Evolutionary conservation across 306 rosid species (phyloP).

Genomic region (Prunus dulcis): DNA sequence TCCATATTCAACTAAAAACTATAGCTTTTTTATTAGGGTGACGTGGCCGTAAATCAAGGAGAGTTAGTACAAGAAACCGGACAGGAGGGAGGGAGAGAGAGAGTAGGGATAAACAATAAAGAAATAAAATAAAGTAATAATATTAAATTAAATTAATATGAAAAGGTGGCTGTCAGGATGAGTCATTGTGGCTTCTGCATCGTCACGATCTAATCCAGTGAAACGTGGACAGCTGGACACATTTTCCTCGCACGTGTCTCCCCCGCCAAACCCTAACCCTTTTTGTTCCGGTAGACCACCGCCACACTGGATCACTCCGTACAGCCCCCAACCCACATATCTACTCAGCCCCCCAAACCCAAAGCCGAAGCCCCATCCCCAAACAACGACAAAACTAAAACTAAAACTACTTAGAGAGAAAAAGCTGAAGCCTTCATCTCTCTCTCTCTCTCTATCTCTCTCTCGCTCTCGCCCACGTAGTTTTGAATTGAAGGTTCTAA

Average conservation of each 20-base stretch:
- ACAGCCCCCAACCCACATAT: conserved; percentile 11
- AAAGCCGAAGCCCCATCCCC: background rate
- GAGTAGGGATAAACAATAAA: background rate
- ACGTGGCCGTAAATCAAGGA: background rate
- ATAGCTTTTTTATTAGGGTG: background rate
- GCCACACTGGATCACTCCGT: conserved; percentile 34
- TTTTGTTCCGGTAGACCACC: conserved; percentile 25
- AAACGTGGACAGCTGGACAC: conserved; percentile 54
- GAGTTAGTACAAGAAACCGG: background rate
- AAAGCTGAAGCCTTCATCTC: background rate
- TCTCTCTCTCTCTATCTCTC: too few species aligned
- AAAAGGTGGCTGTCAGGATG: conserved; percentile 52
- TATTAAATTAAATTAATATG: conserved; percentile 20
- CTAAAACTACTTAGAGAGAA: too few species aligned
- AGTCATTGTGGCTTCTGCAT: conserved; percentile 47
- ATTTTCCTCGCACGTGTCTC: conserved; percentile 51
- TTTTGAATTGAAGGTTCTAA: background rate
- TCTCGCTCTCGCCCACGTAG: background rate
- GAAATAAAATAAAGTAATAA: conserved; percentile 3
- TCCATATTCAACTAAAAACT: background rate
- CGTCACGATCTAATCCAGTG: conserved; percentile 53
- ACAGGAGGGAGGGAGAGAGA: background rate
- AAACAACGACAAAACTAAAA: background rate
- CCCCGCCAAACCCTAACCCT: conserved; percentile 33
- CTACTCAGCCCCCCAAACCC: background rate